Evolutionary conservation across 306 rosid genomes (phyloP).

Genomic region (Boehmeria nivea): DNA sequence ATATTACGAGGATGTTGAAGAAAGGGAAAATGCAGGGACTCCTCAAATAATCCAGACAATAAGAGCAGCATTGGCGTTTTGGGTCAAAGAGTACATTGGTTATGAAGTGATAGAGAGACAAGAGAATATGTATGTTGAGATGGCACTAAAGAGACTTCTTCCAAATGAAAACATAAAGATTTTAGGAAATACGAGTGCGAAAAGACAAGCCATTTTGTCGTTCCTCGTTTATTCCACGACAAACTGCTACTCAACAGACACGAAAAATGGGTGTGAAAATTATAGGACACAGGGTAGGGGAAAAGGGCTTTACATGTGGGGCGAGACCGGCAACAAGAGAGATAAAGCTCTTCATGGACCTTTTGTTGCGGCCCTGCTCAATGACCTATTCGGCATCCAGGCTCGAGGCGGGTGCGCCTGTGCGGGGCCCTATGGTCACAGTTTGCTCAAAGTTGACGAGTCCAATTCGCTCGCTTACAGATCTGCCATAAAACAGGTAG

Average conservation of each 20-base stretch:
- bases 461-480: conserved; percentile 45
- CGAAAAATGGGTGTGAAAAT: not conserved
- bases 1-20: conserved; percentile 62
- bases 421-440: conserved; percentile 89
- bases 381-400: conserved; percentile 80
- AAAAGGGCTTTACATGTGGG: conserved; percentile 45
- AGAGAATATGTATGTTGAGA: conserved; percentile 41
- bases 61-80: conserved; percentile 78
- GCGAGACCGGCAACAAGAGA: conserved; percentile 48
- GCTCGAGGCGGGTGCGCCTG: conserved; percentile 89
- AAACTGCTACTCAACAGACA: too few relatives aligned
- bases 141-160: conserved; percentile 52
- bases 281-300: conserved; percentile 8
- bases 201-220: conserved; percentile 70
- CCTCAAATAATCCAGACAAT: conserved; percentile 80
- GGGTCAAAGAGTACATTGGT: conserved; percentile 75
- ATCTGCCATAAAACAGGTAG: conserved; percentile 58
- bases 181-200: conserved; percentile 48
- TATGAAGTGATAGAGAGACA: conserved; percentile 51
- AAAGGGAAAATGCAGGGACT: conserved; percentile 82
- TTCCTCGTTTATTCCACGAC: conserved; percentile 54
- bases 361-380: conserved; percentile 64
- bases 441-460: conserved; percentile 50
- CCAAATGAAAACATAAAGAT: conserved; percentile 48
- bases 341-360: conserved; percentile 75